These are phyloP conservation scores for Liriodendron chinense DNA, from an alignment of 164 flowering plant species.

Conservation along the genomic window DNA sequence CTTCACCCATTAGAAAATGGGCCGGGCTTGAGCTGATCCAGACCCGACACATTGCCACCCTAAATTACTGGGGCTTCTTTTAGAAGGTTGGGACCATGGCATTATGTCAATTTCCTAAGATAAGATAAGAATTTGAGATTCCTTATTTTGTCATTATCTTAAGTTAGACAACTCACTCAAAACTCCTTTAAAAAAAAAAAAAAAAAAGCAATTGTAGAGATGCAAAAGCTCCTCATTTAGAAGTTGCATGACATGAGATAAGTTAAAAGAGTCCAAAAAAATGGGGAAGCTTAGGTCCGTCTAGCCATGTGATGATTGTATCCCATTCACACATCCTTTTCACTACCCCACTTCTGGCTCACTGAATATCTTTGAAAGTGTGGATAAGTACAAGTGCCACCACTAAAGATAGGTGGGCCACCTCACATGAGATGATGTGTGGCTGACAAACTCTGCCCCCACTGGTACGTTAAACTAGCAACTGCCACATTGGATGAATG, in stretches of 20 bases:
- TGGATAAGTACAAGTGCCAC: background rate
- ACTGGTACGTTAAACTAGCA: background rate
- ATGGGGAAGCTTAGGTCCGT: background rate
- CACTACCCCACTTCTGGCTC: background rate
- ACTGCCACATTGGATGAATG: background rate
- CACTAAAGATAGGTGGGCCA: background rate
- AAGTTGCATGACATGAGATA: background rate
- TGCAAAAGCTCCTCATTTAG: background rate
- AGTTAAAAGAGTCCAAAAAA: background rate
- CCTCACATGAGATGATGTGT: background rate
- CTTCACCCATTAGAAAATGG: too few species aligned
- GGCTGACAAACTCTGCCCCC: background rate
- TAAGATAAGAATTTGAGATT: background rate
- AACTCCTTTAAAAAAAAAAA: background rate
- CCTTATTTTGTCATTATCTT: too few species aligned
- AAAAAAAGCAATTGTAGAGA: background rate
- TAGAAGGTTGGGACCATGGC: background rate
- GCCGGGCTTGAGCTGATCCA: too few species aligned
- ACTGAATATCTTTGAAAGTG: background rate
- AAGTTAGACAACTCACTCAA: slow-evolving; percentile 1
- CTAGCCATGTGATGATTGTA: background rate
- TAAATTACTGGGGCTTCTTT: background rate
- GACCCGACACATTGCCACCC: too few species aligned
- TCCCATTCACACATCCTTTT: background rate
- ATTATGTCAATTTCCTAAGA: background rate